Evolutionary conservation across 108 stramenopile genomes (phyloP), one percentile per base, ranked within the genome.

Genomic region (Poteriospumella lacustris): DNA sequence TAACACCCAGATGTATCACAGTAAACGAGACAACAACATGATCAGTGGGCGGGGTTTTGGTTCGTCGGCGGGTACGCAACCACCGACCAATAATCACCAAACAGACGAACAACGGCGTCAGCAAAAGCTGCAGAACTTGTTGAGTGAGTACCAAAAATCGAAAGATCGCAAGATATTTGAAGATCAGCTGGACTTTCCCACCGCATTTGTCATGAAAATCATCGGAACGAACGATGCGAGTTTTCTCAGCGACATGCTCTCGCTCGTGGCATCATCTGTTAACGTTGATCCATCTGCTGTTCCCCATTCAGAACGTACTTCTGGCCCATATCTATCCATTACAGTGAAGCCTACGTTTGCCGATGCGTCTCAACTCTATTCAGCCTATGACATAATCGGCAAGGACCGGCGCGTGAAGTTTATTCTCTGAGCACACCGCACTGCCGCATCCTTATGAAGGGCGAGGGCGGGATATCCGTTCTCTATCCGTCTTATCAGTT

Each of bases 401-500:
- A 64, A 64, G 36, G 60, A 64, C 31, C 15, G 24, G 33, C 15
- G 60, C 28, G 60, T 64, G 9, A 64, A 64, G 60, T 64, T 64
- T 64, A 24, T 64, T 26, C 15, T 64, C 5, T 64, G 19, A 52
- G 19, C 47, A 15, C 9, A 52, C 19, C 19, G 47, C 19, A 52
- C 19, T 15, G n/a, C n/a, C n/a, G n/a, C n/a, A n/a, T n/a, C n/a
- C n/a, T n/a, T n/a, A n/a, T n/a, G n/a, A n/a, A n/a, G n/a, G n/a
- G n/a, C n/a, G n/a, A n/a, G n/a, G n/a, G n/a, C n/a, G n/a, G n/a
- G n/a, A n/a, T n/a, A n/a, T n/a, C n/a, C n/a, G n/a, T n/a, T n/a
- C n/a, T n/a, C n/a, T n/a, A n/a, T n/a, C n/a, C n/a, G n/a, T n/a
- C n/a, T n/a, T n/a, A n/a, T n/a, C n/a, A n/a, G n/a, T n/a, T n/a